Evolutionary conservation across 495 filamentous ascomycete genomes (phyloP).

Genomic region (Cercophora sp.): DNA sequence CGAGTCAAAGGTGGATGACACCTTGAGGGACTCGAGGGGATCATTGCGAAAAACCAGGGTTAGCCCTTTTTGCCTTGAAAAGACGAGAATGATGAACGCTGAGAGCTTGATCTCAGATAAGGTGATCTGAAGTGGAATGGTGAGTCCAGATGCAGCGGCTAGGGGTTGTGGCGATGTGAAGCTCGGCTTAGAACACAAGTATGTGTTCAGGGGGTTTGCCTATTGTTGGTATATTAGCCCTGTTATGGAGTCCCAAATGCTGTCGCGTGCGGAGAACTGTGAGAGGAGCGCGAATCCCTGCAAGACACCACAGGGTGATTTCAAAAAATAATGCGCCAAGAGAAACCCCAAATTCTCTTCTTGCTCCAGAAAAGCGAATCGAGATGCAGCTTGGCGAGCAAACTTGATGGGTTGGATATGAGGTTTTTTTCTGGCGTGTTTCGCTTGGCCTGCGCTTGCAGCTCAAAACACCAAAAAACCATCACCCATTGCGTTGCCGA

Average conservation of each 20-base stretch:
- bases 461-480: too few species aligned
- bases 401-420: not conserved
- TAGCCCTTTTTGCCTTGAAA: slow-evolving; percentile 93
- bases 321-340: slow-evolving; percentile 31
- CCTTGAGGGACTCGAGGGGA: slow-evolving; percentile 93
- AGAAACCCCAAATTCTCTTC: slow-evolving; percentile 79
- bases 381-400: not conserved
- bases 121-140: slow-evolving; percentile 94
- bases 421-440: too few species aligned
- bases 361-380: slow-evolving; percentile 92
- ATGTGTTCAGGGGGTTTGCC: slow-evolving; percentile 96
- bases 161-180: slow-evolving; percentile 91
- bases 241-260: slow-evolving; percentile 28
- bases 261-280: slow-evolving; percentile 16
- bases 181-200: slow-evolving; percentile 80
- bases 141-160: slow-evolving; percentile 88
- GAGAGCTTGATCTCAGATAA: slow-evolving; percentile 95
- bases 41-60: slow-evolving; percentile 98
- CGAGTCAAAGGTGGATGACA: slow-evolving; percentile 97
- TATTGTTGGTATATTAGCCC: slow-evolving; percentile 48
- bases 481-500: too few species aligned
- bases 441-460: too few species aligned
- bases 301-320: slow-evolving; percentile 18
- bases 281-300: slow-evolving; percentile 26
- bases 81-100: slow-evolving; percentile 94